Conservation (phyloP, 352 stramenopile species). For the Elongisporangium anandrum region DNA sequence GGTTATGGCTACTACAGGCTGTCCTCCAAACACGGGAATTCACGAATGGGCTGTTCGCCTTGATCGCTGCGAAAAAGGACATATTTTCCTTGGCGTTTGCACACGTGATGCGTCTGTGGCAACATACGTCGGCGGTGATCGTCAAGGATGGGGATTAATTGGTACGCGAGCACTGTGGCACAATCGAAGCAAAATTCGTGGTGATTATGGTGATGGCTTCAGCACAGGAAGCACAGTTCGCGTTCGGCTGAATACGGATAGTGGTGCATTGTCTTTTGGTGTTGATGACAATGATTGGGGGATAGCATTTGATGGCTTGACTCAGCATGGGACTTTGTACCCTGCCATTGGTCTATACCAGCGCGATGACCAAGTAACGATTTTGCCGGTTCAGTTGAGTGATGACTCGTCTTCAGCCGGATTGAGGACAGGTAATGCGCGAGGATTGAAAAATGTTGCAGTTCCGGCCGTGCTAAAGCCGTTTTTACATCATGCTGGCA, state of each 20-base stretch:
- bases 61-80: constrained; percentile 86
- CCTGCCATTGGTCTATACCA: constrained; percentile 87
- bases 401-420: constrained; percentile 23
- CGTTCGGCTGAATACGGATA: constrained; percentile 84
- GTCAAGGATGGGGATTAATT: constrained; percentile 87
- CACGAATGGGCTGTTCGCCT: constrained; percentile 87
- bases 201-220: constrained; percentile 87
- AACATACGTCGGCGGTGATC: constrained; percentile 87
- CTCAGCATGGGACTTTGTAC: constrained; percentile 85
- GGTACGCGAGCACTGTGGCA: constrained; percentile 87
- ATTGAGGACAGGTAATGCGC: constrained; percentile 16
- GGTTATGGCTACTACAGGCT: constrained; percentile 84
- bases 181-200: constrained; percentile 85
- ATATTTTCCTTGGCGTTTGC: constrained; percentile 88
- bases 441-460: constrained; percentile 28
- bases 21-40: constrained; percentile 77
- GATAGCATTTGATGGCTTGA: constrained; percentile 85
- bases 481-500: constrained; percentile 62
- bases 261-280: constrained; percentile 81
- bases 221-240: constrained; percentile 82
- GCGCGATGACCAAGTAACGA: constrained; percentile 85
- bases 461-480: constrained; percentile 73
- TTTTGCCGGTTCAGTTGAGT: constrained; percentile 57
- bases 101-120: constrained; percentile 82
- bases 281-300: constrained; percentile 87